Base-by-base conservation (phyloP, 2,329 filamentous ascomycete species). In the Botrytis byssoidea region DNA sequence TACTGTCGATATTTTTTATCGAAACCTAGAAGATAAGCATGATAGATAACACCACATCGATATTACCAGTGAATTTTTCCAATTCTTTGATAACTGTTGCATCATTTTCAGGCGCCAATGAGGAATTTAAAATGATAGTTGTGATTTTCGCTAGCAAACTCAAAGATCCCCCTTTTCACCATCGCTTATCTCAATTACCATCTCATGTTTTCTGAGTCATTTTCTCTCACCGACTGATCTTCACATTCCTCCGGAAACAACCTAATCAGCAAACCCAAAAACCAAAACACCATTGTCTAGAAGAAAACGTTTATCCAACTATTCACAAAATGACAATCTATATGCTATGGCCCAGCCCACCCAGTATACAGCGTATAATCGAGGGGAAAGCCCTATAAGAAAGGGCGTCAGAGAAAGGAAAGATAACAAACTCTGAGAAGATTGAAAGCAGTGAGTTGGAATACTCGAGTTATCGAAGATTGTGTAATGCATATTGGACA, bases 1-100 rank as follows among this genome's bases (percentile, higher is more conserved):
- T 48, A 25, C 22, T 25, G 4, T 46, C 22, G 4, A 48, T 48
- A 12, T 48, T 9, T 25, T 4, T 48, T 12, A 48, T 48, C 46
- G 9, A 12, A 25, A 48, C 25, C 7, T 51, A 25, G 9, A 12
- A n/a, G 3, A 5, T 1, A 14, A 14, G 22, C 1, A n/a, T 0
- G 22, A 51, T 51, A 6, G 3, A n/a, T 3, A 51, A 2, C 0
- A 14, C 4, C 4, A 1, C 10, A 51, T 12, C 10, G 22, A 25
- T 14, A 5, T 25, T 25, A 51, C 4, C 10, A 44, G 16, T 12
- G 0, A 9, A 25, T 0, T 14, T 25, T 25, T 5, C 10, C 46
- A 48, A 25, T 25, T 9, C 1, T 51, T 51, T 25, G 46, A 14
- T 25, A 14, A 25, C 3, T n/a, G 4, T 10, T 25, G 4, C 22